Percentiles rank a stretch among this genome's conserved stretches.
Conservation (phyloP, 306 rosid species). For the Malus sieversii region DNA sequence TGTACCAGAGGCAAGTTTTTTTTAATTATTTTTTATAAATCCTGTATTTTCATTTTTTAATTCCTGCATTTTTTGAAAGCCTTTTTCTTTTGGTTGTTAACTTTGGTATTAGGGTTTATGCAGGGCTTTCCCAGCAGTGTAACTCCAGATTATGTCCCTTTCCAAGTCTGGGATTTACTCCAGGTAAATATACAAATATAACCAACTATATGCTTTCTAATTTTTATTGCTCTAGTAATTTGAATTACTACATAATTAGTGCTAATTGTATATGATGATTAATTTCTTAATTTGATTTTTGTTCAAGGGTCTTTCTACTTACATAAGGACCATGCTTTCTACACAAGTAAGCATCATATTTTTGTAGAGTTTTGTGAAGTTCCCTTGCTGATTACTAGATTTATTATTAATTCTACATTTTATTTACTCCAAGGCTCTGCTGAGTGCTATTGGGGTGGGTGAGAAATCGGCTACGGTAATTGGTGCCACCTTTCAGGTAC, state of each 20-base stretch:
- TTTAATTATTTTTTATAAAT: not conserved
- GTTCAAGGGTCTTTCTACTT: conserved; percentile 80
- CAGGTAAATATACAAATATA: conserved; percentile 47
- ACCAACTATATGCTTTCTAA: not conserved
- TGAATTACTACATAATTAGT: not conserved
- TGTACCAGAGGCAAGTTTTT: conserved; percentile 76
- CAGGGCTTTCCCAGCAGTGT: conserved; percentile 96
- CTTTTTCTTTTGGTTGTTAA: not conserved
- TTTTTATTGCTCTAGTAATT: not conserved
- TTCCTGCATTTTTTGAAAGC: not conserved
- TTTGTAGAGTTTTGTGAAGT: not conserved
- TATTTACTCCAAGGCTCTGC: conserved; percentile 59
- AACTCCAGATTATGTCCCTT: conserved; percentile 85
- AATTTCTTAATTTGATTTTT: not conserved
- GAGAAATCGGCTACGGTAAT: conserved; percentile 94
- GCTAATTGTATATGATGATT: not conserved
- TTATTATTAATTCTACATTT: not conserved
- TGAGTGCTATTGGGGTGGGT: conserved; percentile 93
- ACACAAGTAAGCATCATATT: conserved; percentile 58
- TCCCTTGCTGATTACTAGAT: not conserved
- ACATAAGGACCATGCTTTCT: conserved; percentile 93
- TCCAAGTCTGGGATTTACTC: conserved; percentile 90
- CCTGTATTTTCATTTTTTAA: not conserved
- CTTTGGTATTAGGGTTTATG: not conserved
- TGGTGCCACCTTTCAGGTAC: conserved; percentile 98